phyloP scores from a whole-genome alignment of 176 grass and related monocot species.

The Phyllostachys edulis region DNA sequence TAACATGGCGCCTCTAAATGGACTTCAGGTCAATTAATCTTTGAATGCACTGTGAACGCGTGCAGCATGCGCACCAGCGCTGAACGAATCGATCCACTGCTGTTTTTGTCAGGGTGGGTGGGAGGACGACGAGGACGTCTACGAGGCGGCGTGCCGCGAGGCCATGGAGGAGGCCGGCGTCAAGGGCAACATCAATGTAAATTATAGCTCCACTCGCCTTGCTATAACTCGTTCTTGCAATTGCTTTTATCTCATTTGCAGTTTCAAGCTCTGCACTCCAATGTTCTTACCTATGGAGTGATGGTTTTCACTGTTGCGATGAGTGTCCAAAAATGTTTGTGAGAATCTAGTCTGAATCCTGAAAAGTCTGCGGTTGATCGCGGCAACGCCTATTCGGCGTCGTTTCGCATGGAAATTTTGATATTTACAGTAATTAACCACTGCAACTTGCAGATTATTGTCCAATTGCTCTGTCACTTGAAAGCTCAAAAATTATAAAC shows the following conservation, averaged over 20 bases:
- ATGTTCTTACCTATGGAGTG: not conserved
- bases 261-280: not conserved
- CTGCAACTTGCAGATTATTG: constrained; percentile 6
- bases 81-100: not conserved
- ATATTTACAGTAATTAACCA: constrained; percentile 21
- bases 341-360: not conserved
- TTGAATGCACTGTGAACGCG: not conserved
- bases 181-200: constrained; percentile 69
- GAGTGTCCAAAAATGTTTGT: not conserved
- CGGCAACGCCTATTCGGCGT: not conserved
- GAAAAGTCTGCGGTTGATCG: constrained; percentile 10
- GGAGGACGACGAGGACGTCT: constrained; percentile 82
- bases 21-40: not conserved
- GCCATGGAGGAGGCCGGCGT: constrained; percentile 89
- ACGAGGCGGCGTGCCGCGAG: constrained; percentile 76
- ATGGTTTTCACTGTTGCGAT: not conserved
- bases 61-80: no score
- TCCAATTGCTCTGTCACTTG: constrained; percentile 5
- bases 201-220: not conserved
- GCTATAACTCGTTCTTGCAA: not conserved
- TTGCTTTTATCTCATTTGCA: not conserved
- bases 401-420: not conserved
- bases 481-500: constrained; percentile 42
- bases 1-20: not conserved
- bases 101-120: constrained; percentile 63